Evolutionary conservation across 2,329 filamentous ascomycete species (phyloP).

Genomic region (Bipolaris bicolor): DNA sequence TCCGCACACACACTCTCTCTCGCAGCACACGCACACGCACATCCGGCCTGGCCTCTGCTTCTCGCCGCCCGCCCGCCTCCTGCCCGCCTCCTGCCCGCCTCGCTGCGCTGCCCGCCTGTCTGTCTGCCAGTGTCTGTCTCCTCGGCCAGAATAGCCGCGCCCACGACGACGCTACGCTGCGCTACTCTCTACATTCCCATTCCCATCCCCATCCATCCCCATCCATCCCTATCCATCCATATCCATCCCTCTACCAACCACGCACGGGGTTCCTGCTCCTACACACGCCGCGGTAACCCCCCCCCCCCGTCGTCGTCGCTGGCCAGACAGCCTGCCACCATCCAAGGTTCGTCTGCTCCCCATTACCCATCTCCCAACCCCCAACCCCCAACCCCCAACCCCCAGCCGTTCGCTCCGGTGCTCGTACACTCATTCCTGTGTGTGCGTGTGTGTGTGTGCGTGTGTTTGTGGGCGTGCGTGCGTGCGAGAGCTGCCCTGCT

Average conservation of each 20-base stretch:
- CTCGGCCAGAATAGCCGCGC: slow-evolving; percentile 11
- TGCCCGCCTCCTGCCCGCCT: not conserved
- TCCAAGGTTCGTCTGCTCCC: slow-evolving; percentile 9
- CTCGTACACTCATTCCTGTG: too few species aligned
- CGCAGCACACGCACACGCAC: too few species aligned
- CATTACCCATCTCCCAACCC: too few species aligned
- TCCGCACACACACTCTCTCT: not conserved
- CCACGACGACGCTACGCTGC: slow-evolving; percentile 3
- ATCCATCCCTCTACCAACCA: not conserved
- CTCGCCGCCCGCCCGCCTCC: slow-evolving; percentile 8
- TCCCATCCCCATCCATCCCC: slow-evolving; percentile 8
- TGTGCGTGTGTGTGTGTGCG: not conserved
- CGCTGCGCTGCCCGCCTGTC: not conserved
- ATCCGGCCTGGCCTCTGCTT: slow-evolving; percentile 7
- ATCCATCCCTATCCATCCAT: not conserved
- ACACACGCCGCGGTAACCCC: not conserved
- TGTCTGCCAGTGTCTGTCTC: not conserved
- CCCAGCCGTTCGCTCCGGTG: slow-evolving; percentile 7
- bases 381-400: not conserved
- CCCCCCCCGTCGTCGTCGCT: slow-evolving; percentile 7
- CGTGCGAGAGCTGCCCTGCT: not conserved
- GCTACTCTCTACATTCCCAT: slow-evolving; percentile 5
- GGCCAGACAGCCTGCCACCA: slow-evolving; percentile 12
- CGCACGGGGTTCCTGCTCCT: not conserved
- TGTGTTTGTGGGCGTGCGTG: slow-evolving; percentile 3